phyloP scores from a whole-genome alignment of 1,284 basidiomycete species.

The Rhodofomes roseus region DNA sequence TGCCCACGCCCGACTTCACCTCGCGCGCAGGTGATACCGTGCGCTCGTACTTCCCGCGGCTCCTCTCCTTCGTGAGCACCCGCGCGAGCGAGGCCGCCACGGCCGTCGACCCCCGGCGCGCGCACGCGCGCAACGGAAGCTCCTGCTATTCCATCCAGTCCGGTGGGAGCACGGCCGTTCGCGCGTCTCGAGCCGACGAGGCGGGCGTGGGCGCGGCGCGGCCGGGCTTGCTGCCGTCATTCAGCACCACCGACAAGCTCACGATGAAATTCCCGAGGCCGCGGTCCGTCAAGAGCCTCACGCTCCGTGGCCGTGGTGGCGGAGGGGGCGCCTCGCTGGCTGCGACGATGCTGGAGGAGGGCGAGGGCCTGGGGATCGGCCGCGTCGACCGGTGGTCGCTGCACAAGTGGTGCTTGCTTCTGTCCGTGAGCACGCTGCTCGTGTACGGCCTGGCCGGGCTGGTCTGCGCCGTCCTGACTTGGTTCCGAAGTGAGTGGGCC shows the following conservation, averaged over 20 bases:
- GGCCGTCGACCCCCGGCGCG: not conserved
- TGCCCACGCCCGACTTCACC: constrained; percentile 20
- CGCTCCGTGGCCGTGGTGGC: constrained; percentile 7
- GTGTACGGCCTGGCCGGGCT: constrained; percentile 45
- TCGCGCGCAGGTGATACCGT: constrained; percentile 1
- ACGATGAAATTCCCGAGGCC: constrained; percentile 53
- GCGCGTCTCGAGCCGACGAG: constrained; percentile 1
- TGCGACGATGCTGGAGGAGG: constrained; percentile 34
- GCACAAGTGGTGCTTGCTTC: constrained; percentile 54
- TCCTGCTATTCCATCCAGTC: constrained; percentile 9
- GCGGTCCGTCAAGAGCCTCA: constrained; percentile 30
- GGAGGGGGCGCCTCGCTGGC: constrained; percentile 11
- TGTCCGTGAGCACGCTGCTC: constrained; percentile 49
- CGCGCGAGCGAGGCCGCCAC: not conserved
- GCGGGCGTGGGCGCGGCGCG: constrained; percentile 12
- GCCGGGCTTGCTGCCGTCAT: constrained; percentile 18
- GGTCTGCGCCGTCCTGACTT: constrained; percentile 46
- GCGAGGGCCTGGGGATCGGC: constrained; percentile 36
- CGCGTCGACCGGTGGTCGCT: constrained; percentile 43
- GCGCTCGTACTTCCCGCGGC: constrained; percentile 17
- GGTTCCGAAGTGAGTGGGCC: constrained; percentile 50
- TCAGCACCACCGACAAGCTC: constrained; percentile 39
- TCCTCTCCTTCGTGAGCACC: constrained; percentile 9
- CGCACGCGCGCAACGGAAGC: constrained; percentile 2
- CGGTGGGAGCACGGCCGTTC: constrained; percentile 16